Evolutionary conservation across 257 asterid species (phyloP).

Genomic region (Anisodus tanguticus): DNA sequence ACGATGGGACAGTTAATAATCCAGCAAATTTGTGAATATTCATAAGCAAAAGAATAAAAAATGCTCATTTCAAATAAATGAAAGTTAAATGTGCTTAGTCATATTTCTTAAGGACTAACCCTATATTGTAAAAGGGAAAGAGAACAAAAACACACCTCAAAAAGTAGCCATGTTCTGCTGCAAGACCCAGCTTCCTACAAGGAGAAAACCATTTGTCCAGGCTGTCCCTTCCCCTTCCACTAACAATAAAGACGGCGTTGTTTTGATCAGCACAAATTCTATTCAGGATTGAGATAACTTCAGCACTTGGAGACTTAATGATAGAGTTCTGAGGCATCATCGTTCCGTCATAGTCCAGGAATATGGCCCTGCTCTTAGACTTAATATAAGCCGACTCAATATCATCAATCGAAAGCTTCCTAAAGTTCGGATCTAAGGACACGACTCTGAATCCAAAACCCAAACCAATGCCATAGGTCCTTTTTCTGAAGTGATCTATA

Average conservation of each 20-base stretch:
- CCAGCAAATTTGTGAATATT: too few species aligned
- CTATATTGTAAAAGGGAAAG: conserved; percentile 4
- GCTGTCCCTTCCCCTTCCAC: conserved; percentile 82
- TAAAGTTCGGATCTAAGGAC: conserved; percentile 74
- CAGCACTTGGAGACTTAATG: conserved; percentile 63
- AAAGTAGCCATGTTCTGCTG: conserved; percentile 88
- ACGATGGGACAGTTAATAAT: too few species aligned
- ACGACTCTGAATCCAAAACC: conserved; percentile 87
- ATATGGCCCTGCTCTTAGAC: conserved; percentile 69
- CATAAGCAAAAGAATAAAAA: too few species aligned
- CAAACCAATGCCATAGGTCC: conserved; percentile 79
- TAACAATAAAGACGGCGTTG: conserved; percentile 69
- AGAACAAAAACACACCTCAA: conserved; percentile 52
- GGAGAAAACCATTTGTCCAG: conserved; percentile 73
- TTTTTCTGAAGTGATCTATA: conserved; percentile 68
- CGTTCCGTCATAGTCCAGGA: conserved; percentile 86
- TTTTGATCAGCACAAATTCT: conserved; percentile 60
- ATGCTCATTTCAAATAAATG: too few species aligned
- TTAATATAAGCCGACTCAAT: conserved; percentile 65
- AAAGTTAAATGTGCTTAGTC: too few species aligned
- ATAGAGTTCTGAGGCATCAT: conserved; percentile 74
- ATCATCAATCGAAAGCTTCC: conserved; percentile 68
- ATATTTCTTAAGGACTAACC: too few species aligned
- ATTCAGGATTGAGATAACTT: conserved; percentile 65
- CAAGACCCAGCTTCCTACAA: conserved; percentile 72